phyloP scores from a whole-genome alignment of 2,329 filamentous ascomycete species.

The Pleomassaria siparia region DNA sequence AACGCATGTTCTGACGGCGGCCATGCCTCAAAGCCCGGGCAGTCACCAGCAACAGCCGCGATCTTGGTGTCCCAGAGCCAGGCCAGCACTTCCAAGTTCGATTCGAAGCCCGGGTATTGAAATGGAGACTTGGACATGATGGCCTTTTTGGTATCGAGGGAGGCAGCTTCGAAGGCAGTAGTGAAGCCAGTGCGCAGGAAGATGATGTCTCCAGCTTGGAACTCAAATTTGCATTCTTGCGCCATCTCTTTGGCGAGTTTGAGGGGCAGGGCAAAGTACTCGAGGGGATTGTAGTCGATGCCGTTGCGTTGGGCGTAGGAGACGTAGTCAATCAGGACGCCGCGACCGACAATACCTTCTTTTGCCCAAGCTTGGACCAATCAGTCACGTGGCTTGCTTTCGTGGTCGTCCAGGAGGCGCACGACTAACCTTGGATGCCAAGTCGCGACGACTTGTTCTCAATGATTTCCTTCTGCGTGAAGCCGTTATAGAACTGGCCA shows the following conservation, averaged over 20 bases:
- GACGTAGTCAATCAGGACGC: slow-evolving; percentile 25
- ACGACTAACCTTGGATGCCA: slow-evolving; percentile 20
- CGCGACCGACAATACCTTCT: slow-evolving; percentile 24
- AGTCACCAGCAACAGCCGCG: slow-evolving; percentile 37
- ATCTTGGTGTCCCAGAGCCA: slow-evolving; percentile 36
- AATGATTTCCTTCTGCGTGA: slow-evolving; percentile 20
- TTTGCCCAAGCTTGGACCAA: slow-evolving; percentile 19
- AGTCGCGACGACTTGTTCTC: slow-evolving; percentile 16
- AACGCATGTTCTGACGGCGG: slow-evolving; percentile 26
- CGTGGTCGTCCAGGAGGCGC: not conserved
- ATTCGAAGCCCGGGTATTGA: slow-evolving; percentile 23
- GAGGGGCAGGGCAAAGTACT: slow-evolving; percentile 17
- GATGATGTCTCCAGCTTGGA: slow-evolving; percentile 25
- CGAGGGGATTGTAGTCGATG: slow-evolving; percentile 21
- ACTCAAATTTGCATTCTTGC: slow-evolving; percentile 15
- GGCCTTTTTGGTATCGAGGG: slow-evolving; percentile 15
- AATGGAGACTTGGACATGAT: slow-evolving; percentile 22
- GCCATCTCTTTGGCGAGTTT: slow-evolving; percentile 18
- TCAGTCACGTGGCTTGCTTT: slow-evolving; percentile 1
- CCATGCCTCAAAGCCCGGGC: slow-evolving; percentile 36
- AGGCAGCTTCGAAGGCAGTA: slow-evolving; percentile 17
- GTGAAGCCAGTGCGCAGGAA: slow-evolving; percentile 23
- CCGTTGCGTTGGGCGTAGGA: slow-evolving; percentile 18
- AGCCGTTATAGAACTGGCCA: slow-evolving; percentile 23
- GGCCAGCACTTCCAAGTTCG: slow-evolving; percentile 24